Conservation (phyloP, 169 alveolate species). For the Eimeria necatrix region DNA sequence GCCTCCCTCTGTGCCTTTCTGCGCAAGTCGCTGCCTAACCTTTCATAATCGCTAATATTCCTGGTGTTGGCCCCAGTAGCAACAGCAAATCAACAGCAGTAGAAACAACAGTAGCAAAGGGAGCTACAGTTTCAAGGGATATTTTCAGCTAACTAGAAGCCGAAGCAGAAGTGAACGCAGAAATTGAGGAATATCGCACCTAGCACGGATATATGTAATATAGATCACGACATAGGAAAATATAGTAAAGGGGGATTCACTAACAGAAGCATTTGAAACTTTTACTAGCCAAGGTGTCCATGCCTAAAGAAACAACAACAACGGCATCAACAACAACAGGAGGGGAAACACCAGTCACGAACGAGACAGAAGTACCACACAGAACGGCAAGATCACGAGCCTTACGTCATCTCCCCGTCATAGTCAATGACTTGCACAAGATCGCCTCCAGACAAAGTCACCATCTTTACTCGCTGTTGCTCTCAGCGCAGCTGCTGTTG, state of each 20-base stretch:
- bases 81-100: too few relatives aligned
- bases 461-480: neutral
- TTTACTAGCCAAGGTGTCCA: too few relatives aligned
- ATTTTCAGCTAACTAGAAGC: neutral
- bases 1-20: too few relatives aligned
- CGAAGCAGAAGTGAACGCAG: too few relatives aligned
- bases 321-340: neutral
- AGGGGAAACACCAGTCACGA: neutral
- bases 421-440: constrained; percentile 43
- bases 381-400: neutral
- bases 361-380: neutral
- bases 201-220: too few relatives aligned
- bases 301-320: neutral
- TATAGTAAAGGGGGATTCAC: neutral
- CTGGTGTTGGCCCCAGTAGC: too few relatives aligned
- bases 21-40: too few relatives aligned
- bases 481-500: constrained; percentile 7
- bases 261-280: neutral
- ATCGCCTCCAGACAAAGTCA: constrained; percentile 1
- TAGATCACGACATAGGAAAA: too few relatives aligned
- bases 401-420: constrained; percentile 67
- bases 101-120: too few relatives aligned
- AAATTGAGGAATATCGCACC: too few relatives aligned
- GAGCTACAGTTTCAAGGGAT: too few relatives aligned
- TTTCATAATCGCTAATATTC: too few relatives aligned